A percentile compares a stretch with the other conserved stretches of the same genome.
These are phyloP conservation scores for Fusarium brevicatenulatum DNA, from an alignment of 2,329 filamentous ascomycete species.

Conservation along the genomic window DNA sequence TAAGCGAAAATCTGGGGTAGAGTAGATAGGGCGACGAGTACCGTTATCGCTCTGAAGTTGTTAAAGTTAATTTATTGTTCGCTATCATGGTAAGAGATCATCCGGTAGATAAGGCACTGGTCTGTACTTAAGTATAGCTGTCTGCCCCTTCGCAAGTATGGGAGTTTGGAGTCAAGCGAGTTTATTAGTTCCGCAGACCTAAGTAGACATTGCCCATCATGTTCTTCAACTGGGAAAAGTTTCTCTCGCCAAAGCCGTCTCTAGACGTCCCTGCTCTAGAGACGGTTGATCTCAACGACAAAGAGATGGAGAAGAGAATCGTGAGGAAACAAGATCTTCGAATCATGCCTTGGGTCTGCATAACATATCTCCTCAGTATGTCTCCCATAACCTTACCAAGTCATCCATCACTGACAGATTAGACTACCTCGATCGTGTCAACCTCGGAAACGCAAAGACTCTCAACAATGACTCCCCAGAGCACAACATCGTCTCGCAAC, in stretches of 20 bases:
- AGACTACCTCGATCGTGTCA: slow-evolving; percentile 47
- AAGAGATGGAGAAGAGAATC: slow-evolving; percentile 49
- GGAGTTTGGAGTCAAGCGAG: too few relatives aligned
- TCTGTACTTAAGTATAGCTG: not conserved
- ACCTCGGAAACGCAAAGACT: slow-evolving; percentile 49
- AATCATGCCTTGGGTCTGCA: slow-evolving; percentile 49
- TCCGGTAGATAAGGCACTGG: not conserved
- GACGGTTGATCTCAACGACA: slow-evolving; percentile 49
- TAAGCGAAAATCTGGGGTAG: slow-evolving; percentile 30
- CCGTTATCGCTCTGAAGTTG: slow-evolving; percentile 28
- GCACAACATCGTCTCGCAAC: slow-evolving; percentile 47
- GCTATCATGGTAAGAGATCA: slow-evolving; percentile 11
- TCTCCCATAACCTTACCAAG: too few relatives aligned
- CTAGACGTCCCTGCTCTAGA: slow-evolving; percentile 48
- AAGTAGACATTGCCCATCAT: slow-evolving; percentile 1
- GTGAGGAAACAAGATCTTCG: slow-evolving; percentile 48
- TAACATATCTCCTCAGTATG: slow-evolving; percentile 48
- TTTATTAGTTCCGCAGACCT: not conserved
- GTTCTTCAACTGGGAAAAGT: slow-evolving; percentile 36
- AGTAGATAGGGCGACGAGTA: slow-evolving; percentile 20
- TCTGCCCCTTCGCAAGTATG: too few relatives aligned
- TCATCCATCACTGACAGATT: too few relatives aligned
- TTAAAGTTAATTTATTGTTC: slow-evolving; percentile 9
- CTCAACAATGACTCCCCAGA: slow-evolving; percentile 49
- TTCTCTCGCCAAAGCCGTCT: slow-evolving; percentile 43